Base-by-base conservation (phyloP, 2,329 filamentous ascomycete species). In the Colletotrichum simmondsii region DNA sequence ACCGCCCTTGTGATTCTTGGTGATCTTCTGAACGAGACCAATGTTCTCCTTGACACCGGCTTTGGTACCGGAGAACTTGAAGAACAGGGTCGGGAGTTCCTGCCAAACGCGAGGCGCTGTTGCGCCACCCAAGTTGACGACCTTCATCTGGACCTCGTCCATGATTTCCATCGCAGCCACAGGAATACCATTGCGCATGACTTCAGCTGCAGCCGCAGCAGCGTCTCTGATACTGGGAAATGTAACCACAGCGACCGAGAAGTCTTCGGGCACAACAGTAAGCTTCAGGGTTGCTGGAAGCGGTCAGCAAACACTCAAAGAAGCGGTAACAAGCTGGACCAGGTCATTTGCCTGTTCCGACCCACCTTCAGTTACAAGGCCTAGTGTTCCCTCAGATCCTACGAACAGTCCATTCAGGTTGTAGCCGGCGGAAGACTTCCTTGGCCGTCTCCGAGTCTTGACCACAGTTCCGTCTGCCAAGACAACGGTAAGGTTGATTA, bases 61-160 rank as follows among this genome's bases (percentile, higher is more conserved):
- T 75, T 91, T 92, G 1, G 94, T 95, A 22, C 95, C 95, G 1
- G 93, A 92, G 80, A 97, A 94, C 83, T 95, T 95, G 88, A 96
- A 95, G 81, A 96, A 95, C 14, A 96, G 87, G 1, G 94, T 95
- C 0, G 94, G 93, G 67, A 88, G 83, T 81, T 95, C 94, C 77
- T 92, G 89, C 94, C 94, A 96, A 56, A 90, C 89, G 6, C 89
- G 84, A 19, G 91, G 92, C 8, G 90, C 88, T 0, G 93, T 95
- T 4, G 90, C 90, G 1, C 93, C 92, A 12, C 92, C 90, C 65
- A 91, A 86, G 82, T 97, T 97, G 79, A 97, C 92, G 0, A 96
- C 93, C 75, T 87, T 89, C 94, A 97, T 97, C 82, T 95, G 93
- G 4, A 96, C 92, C 71, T 97, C 94, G 79, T 97, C 94, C 93